Evolutionary conservation across 805 yeast species (phyloP).

Genomic region (Cyberlindnera maritima): DNA sequence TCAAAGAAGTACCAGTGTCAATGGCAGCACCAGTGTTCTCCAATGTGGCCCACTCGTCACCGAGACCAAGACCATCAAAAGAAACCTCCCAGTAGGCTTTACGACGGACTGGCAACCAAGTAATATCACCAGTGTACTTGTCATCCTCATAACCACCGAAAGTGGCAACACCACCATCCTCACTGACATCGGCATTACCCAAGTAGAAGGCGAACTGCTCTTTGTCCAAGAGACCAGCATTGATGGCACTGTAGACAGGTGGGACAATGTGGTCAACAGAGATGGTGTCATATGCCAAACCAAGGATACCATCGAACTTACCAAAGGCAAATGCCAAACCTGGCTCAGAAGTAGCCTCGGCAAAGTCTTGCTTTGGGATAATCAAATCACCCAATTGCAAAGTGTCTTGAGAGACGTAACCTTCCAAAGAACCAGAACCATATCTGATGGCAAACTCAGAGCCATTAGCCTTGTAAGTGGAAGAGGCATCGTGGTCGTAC

Average conservation of each 20-base stretch:
- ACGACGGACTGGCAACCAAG: conserved; percentile 97
- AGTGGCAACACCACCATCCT: conserved; percentile 86
- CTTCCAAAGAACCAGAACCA: conserved; percentile 92
- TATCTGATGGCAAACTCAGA: conserved; percentile 81
- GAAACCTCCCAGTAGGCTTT: conserved; percentile 99
- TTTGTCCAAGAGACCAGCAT: conserved; percentile 76
- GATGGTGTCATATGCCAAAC: conserved; percentile 90
- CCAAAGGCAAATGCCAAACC: conserved; percentile 98
- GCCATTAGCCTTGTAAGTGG: conserved; percentile 85
- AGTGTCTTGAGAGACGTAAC: conserved; percentile 85
- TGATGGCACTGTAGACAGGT: conserved; percentile 87
- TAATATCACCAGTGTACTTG: conserved; percentile 76
- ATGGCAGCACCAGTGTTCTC: conserved; percentile 91
- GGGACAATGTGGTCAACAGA: conserved; percentile 89
- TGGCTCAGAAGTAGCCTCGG: conserved; percentile 96
- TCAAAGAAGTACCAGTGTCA: conserved; percentile 97
- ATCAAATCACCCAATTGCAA: conserved; percentile 78
- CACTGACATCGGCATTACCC: conserved; percentile 70
- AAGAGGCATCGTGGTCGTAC: conserved; percentile 81
- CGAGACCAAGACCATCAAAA: conserved; percentile 86
- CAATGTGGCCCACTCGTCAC: conserved; percentile 86
- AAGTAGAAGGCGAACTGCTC: conserved; percentile 87
- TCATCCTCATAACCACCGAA: conserved; percentile 90
- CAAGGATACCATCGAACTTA: conserved; percentile 96
- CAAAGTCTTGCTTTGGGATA: conserved; percentile 89